Base-by-base conservation (phyloP, 306 rosid genomes). In the Rosa lucieae region DNA sequence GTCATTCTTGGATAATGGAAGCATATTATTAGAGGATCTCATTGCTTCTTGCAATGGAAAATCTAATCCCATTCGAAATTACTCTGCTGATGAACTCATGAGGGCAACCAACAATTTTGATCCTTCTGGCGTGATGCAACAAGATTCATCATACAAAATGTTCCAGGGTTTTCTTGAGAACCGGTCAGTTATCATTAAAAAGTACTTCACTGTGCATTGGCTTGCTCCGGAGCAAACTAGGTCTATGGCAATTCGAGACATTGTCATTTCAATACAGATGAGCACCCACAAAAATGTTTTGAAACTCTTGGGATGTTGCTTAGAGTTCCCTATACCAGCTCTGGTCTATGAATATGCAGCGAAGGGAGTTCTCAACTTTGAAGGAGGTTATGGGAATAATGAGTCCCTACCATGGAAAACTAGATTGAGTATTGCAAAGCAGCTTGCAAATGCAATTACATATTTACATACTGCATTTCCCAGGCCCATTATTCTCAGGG, bases 11-110 rank as follows among this genome's bases (percentile, higher is more conserved):
- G 26, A 37, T 6, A 53, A 73, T 53, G 29, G 14, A 37, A 73
- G 46, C 62, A 72, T 13, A 0, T 20, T 73, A 37, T 53, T 53
- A 53, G 8, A 73, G 12, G 66, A 73, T 18, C 66, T 73, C 0
- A 35, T 73, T 73, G 66, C 77, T 35, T 73, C 77, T 18, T 20
- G 66, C 39, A 47, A 52, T 53, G 77, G 77, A 18, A 49, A 35
- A 10, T 52, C 65, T 53, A 21, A 32, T 20, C n/a, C 66, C 40
- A 73, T 53, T 73, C 6, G 48, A 1, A 35, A 23, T n/a, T 73
- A 52, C 67, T 73, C 13, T 52, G 67, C 47, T 5, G 29, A 32
- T 15, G 65, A 72, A 3, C 0, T 35, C 48, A 49, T 4, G 1
- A 35, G 0, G 63, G 48, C 35, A 51, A 35, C 76, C 3, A 52